A percentile compares a stretch with the other conserved stretches of the same genome.
Conservation (phyloP, 495 filamentous ascomycete genomes). For the Aspergillus cristatus region DNA sequence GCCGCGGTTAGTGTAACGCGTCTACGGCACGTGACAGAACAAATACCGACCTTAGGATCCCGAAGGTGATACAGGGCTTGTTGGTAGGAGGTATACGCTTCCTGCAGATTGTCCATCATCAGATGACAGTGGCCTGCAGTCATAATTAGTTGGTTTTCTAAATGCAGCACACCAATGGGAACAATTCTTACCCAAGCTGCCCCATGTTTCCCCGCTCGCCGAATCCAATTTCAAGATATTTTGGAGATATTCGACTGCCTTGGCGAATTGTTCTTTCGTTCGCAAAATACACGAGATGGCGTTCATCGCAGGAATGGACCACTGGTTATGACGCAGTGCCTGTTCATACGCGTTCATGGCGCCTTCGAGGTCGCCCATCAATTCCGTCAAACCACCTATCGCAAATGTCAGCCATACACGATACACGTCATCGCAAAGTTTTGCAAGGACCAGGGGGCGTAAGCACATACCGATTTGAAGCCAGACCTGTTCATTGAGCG, state of each 20-base stretch:
- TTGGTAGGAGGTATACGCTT: constrained; percentile 97
- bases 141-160: background rate
- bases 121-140: constrained; percentile 79
- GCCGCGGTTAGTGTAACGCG: constrained; percentile 1
- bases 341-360: constrained; percentile 83
- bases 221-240: constrained; percentile 83
- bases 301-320: constrained; percentile 90
- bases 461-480: constrained; percentile 70
- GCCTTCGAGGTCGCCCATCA: constrained; percentile 80
- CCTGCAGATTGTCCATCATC: constrained; percentile 98
- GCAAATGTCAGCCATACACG: constrained; percentile 6
- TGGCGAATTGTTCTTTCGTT: constrained; percentile 85
- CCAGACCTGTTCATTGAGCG: constrained; percentile 84
- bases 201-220: constrained; percentile 92
- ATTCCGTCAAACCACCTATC: constrained; percentile 73
- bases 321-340: constrained; percentile 76
- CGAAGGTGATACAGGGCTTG: constrained; percentile 86
- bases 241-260: constrained; percentile 87
- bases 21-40: background rate
- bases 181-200: constrained; percentile 65
- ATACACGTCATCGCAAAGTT: constrained; percentile 1
- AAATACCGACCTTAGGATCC: constrained; percentile 73
- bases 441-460: too few species aligned
- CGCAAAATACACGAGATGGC: constrained; percentile 85
- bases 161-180: background rate